Percentiles rank a stretch among this genome's conserved stretches.
These are phyloP conservation scores for Peronospora belbahrii DNA, from an alignment of 352 stramenopile genomes.

Conservation along the genomic window DNA sequence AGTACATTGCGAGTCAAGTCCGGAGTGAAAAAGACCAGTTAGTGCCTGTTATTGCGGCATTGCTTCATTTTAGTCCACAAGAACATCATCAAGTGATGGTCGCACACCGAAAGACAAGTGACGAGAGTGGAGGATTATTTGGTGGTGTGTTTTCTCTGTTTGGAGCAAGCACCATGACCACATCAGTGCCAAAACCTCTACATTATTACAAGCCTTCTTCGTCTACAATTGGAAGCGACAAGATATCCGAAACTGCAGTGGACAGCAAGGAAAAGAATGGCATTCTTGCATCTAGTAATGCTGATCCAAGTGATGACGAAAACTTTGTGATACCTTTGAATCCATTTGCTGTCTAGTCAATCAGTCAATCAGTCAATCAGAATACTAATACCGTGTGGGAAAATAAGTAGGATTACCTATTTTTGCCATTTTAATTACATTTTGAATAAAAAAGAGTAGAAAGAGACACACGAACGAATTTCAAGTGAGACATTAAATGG, in stretches of 20 bases:
- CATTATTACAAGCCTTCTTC: slow-evolving; percentile 31
- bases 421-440: slow-evolving; percentile 19
- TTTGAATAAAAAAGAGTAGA: too few relatives aligned
- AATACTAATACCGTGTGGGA: too few relatives aligned
- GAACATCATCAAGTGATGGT: slow-evolving; percentile 58
- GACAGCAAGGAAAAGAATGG: slow-evolving; percentile 28
- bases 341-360: slow-evolving; percentile 45
- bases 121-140: slow-evolving; percentile 40
- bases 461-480: too few relatives aligned
- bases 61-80: slow-evolving; percentile 65
- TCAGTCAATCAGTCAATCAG: too few relatives aligned
- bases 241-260: slow-evolving; percentile 14
- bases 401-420: slow-evolving; percentile 10
- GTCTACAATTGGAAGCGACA: slow-evolving; percentile 17
- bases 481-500: too few relatives aligned
- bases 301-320: slow-evolving; percentile 48
- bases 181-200: slow-evolving; percentile 42
- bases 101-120: slow-evolving; percentile 28
- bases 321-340: slow-evolving; percentile 43
- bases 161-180: slow-evolving; percentile 20
- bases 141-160: slow-evolving; percentile 75
- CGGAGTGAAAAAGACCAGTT: slow-evolving; percentile 66
- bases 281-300: slow-evolving; percentile 25
- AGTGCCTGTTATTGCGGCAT: slow-evolving; percentile 66
- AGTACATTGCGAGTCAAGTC: slow-evolving; percentile 77